phyloP scores from a whole-genome alignment of 352 stramenopile species.

The Phytophthora citrophthora region DNA sequence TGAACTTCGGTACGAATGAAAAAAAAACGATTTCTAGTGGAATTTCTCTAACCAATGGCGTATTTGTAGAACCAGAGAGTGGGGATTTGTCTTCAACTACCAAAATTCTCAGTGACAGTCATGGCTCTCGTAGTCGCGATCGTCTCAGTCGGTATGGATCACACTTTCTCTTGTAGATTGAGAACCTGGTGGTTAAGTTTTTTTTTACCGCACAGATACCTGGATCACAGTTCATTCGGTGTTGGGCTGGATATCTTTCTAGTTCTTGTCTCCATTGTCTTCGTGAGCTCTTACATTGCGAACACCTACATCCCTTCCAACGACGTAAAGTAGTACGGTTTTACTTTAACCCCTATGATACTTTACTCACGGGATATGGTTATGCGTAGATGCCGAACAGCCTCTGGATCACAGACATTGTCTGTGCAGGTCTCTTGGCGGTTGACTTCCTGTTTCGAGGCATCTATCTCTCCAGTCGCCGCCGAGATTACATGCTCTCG shows the following conservation, averaged over 20 bases:
- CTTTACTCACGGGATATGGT: too few species aligned
- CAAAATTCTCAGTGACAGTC: conserved; percentile 30
- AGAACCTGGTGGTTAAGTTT: not conserved
- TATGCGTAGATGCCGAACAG: conserved; percentile 52
- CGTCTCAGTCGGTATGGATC: conserved; percentile 37
- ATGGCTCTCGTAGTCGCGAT: conserved; percentile 33
- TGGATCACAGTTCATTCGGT: conserved; percentile 39
- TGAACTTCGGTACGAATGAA: conserved; percentile 33
- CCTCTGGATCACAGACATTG: conserved; percentile 72
- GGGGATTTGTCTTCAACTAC: conserved; percentile 25
- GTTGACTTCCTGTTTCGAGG: conserved; percentile 77
- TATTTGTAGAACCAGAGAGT: conserved; percentile 30
- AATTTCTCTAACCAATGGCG: conserved; percentile 1
- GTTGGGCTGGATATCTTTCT: conserved; percentile 34
- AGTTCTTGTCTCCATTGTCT: conserved; percentile 53
- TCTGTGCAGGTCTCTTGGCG: conserved; percentile 63
- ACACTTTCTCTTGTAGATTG: not conserved
- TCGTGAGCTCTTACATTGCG: conserved; percentile 68
- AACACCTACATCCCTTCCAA: conserved; percentile 77
- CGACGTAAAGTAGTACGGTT: conserved; percentile 31
- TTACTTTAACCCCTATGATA: not conserved
- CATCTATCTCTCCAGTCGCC: conserved; percentile 73
- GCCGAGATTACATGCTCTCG: conserved; percentile 70
- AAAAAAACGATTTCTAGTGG: not conserved
- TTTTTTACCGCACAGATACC: conserved; percentile 17